phyloP scores from a whole-genome alignment of 1,284 basidiomycete genomes.

The Stygiomarasmius scandens region DNA sequence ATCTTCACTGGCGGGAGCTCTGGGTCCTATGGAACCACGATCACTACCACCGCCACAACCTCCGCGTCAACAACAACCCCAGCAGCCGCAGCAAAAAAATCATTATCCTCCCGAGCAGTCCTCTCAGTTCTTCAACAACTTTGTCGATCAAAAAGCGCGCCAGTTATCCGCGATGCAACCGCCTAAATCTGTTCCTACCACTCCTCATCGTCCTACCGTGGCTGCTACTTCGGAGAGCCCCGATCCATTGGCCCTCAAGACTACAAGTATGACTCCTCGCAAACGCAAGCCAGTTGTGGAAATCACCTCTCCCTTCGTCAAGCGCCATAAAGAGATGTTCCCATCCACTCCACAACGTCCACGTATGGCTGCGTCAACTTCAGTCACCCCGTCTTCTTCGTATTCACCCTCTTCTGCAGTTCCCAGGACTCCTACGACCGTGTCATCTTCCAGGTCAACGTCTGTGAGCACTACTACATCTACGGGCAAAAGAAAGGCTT shows the following conservation, averaged over 20 bases:
- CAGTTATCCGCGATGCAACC: background rate
- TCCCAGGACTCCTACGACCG: slow-evolving; percentile 7
- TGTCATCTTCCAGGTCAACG: slow-evolving; percentile 5
- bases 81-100: background rate
- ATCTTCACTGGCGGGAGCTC: slow-evolving; percentile 15
- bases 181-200: background rate
- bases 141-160: slow-evolving; percentile 3
- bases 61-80: slow-evolving; percentile 1
- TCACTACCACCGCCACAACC: background rate
- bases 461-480: slow-evolving; percentile 17
- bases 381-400: slow-evolving; percentile 6
- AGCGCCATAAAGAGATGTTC: slow-evolving; percentile 41
- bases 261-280: slow-evolving; percentile 18
- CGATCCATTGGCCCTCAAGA: background rate
- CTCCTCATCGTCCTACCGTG: background rate
- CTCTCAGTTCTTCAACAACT: slow-evolving; percentile 7
- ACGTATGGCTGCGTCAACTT: slow-evolving; percentile 19
- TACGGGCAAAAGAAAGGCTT: slow-evolving; percentile 36
- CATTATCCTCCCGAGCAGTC: background rate
- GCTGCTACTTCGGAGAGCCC: background rate
- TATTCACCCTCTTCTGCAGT: slow-evolving; percentile 10
- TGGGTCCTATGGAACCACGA: slow-evolving; percentile 8
- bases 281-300: slow-evolving; percentile 52
- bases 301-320: slow-evolving; percentile 41
- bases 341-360: slow-evolving; percentile 15